Conservation (phyloP, 2,329 filamentous ascomycete species). For the Arthrobotrys entomopaga region DNA sequence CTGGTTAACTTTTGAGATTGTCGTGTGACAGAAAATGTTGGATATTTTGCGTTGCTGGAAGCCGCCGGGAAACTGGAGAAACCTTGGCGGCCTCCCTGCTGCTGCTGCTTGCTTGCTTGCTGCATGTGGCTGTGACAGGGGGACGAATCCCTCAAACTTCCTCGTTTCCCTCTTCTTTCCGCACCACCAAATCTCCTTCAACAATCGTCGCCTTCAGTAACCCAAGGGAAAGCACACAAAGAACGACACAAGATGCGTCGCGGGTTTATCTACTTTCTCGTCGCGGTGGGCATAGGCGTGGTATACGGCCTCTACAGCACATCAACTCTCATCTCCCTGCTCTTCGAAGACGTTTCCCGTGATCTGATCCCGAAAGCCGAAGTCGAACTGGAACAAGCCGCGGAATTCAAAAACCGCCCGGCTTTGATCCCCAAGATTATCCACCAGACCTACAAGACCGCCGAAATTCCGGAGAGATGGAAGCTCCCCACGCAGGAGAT, state of each 20-base stretch:
- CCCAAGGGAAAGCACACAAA: slow-evolving; percentile 8
- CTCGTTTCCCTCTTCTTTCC: slow-evolving; percentile 78
- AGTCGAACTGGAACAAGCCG: slow-evolving; percentile 73
- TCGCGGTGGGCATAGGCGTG: slow-evolving; percentile 73
- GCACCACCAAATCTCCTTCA: slow-evolving; percentile 68
- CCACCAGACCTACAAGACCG: slow-evolving; percentile 79
- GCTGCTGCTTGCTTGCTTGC: too few relatives aligned
- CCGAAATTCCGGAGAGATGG: slow-evolving; percentile 75
- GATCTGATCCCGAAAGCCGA: slow-evolving; percentile 75
- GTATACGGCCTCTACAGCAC: slow-evolving; percentile 73
- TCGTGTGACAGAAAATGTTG: too few relatives aligned
- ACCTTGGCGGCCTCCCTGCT: background rate
- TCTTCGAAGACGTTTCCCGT: slow-evolving; percentile 73
- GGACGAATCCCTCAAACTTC: slow-evolving; percentile 67
- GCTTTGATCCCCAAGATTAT: slow-evolving; percentile 80
- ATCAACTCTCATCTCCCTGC: slow-evolving; percentile 75
- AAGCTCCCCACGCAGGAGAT: slow-evolving; percentile 73
- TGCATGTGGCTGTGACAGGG: slow-evolving; percentile 15
- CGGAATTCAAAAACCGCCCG: slow-evolving; percentile 67
- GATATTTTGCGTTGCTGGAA: slow-evolving; percentile 12
- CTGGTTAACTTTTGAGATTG: too few relatives aligned
- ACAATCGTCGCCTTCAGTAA: slow-evolving; percentile 69
- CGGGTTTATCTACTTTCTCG: slow-evolving; percentile 68
- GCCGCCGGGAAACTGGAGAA: slow-evolving; percentile 9
- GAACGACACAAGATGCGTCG: slow-evolving; percentile 56